Base-by-base conservation (phyloP, 23 red algal genomes). In the Gracilariopsis chorda region DNA sequence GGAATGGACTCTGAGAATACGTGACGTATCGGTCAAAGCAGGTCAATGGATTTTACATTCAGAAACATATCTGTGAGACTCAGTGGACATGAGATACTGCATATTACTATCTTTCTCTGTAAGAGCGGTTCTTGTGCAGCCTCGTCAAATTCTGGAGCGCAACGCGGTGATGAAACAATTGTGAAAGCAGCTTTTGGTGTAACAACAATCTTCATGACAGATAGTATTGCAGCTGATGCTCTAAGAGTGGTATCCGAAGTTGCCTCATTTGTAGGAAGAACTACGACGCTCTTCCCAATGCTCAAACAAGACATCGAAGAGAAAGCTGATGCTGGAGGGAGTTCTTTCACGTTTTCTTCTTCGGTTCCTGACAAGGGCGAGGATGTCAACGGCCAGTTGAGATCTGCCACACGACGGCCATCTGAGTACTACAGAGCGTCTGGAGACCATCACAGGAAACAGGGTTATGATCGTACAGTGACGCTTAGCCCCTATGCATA, bases 181-280 rank as follows among this genome's bases (percentile, higher is more conserved):
- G 39, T 89, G 25, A 89, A 77, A 36, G 51, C 59, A 24, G 65
- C 85, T 20, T 75, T 89, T 33, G 85, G 85, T 9, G 45, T 32
- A 32, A 57, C 78, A 43, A 56, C 63, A 16, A 33, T 89, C 17
- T 89, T 69, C 27, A 73, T 78, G 43, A 65, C 61, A 7, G 85
- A 89, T 65, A 51, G 56, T 37, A 76, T 89, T 43, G 85, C 85
- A 11, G 85, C 85, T 23, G 30, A 63, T 45, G 57, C 69, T 60
- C 46, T 89, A 47, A 42, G 85, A 48, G 78, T 89, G 72, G 85
- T 89, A 33, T 77, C 69, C 6, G 72, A 89, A 7, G 72, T 89
- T 43, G 85, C 85, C 35, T 89, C 85, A 44, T 78, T 63, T 77
- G 85, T 89, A 13, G 61, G 72, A 13, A 51, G 52, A 44, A 51